Evolutionary conservation across 495 filamentous ascomycete genomes (phyloP), one percentile per base, ranked within the genome.

Genomic region (Annulohypoxylon stygium): DNA sequence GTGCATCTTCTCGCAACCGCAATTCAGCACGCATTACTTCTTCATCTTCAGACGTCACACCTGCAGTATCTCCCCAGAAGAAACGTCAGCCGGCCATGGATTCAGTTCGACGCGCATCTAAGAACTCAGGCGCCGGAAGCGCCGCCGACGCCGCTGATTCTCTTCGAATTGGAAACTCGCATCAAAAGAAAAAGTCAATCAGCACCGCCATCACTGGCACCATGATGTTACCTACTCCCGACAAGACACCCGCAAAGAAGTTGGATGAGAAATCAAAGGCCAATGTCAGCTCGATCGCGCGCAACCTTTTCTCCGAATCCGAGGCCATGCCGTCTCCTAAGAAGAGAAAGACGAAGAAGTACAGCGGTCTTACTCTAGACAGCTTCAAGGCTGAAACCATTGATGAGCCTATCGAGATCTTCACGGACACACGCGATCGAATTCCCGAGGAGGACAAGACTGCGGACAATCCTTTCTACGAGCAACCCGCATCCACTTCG

Each of bases 341-440:
- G 58, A 89, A 88, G 79, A 86, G 88, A 68, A 88, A 85, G 70
- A 81, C 79, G 11, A 80, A 82, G 74, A 89, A 90, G 78, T 83
- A 88, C 63, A 85, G 82, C n/a, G 88, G 88, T 16, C 89, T 90
- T 50, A 88, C 89, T 0, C 78, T 97, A n/a, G 90, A 92, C 58
- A 90, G 91, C 78, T 90, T 91, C 75, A 83, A 79, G 34, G 89
- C 88, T 20, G 87, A 91, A 20, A 83, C 86, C 4, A 74, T 78
- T 10, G 83, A 82, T n/a, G 81, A 84, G 45, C 78, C 87, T 10
- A 93, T 98, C 69, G 81, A 89, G 73, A 97, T 99, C 61, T 97
- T 89, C 78, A 98, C 94, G 9, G 96, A 99, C 75, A 92, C 93
- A 2, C 91, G 92, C 76, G 95, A 97, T 75, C 91, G 93, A 48